Evolutionary conservation across 2,329 filamentous ascomycete genomes (phyloP).

Genomic region (Pestalotiopsis fici): DNA sequence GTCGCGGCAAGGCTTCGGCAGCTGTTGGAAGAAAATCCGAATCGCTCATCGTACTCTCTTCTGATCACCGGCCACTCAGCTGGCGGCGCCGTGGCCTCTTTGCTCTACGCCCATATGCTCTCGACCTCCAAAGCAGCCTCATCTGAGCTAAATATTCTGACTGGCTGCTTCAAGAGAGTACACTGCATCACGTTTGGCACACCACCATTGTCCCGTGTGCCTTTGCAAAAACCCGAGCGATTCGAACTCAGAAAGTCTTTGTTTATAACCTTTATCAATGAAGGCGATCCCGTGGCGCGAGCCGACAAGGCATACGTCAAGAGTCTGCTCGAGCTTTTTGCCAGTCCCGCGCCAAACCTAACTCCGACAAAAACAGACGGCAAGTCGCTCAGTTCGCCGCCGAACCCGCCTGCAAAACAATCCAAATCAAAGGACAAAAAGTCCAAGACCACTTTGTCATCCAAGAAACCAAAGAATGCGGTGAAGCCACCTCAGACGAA

Average conservation of each 20-base stretch:
- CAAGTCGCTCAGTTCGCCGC: conserved; percentile 10
- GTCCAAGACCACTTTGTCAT: not conserved
- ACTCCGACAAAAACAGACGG: conserved; percentile 13
- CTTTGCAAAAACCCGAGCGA: conserved; percentile 60
- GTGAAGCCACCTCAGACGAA: conserved; percentile 19
- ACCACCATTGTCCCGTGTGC: conserved; percentile 73
- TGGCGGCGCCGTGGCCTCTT: conserved; percentile 77
- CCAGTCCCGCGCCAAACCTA: conserved; percentile 53
- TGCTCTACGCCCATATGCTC: conserved; percentile 84
- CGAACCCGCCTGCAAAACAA: conserved; percentile 19
- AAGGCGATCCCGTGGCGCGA: conserved; percentile 78
- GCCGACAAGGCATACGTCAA: conserved; percentile 77
- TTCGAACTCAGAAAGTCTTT: conserved; percentile 62
- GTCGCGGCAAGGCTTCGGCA: conserved; percentile 71
- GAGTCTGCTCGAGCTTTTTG: conserved; percentile 71
- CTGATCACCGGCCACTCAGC: conserved; percentile 87
- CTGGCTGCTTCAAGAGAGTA: conserved; percentile 72
- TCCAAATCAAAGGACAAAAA: conserved; percentile 20
- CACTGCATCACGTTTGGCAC: conserved; percentile 88
- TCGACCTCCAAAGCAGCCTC: conserved; percentile 50
- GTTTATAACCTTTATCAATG: conserved; percentile 81
- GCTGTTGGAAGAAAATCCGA: conserved; percentile 71
- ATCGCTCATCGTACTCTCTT: conserved; percentile 66
- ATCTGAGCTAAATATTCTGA: conserved; percentile 71
- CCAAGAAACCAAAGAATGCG: conserved; percentile 24